Base-by-base conservation (phyloP, 129 eudicot species). In the Escallonia rubra region DNA sequence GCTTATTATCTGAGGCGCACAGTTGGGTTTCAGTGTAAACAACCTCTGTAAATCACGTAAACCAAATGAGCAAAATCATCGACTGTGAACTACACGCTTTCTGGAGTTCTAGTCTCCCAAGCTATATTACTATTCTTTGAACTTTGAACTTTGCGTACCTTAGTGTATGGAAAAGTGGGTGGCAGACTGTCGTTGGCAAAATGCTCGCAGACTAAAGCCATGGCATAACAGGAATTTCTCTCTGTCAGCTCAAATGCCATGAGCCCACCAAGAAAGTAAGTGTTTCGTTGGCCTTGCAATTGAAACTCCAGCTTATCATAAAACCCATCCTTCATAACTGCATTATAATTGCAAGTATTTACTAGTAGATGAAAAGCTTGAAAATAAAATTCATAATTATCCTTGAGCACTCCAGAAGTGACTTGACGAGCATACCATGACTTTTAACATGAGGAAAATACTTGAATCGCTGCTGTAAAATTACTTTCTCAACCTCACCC, bases 161-260 rank as follows among this genome's bases (percentile, higher is more conserved):
- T 81, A 14, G 73, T 43, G 43, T 81, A 81, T 41, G 86, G 82
- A 66, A 81, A 76, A 4, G 10, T 73, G 12, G 82, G 82, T 55
- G 14, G 49, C 38, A 60, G 74, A 43, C 62, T 77, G 7, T 81
- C 73, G 56, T 59, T 77, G 3, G 77, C 74, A 40, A 81, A 81
- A 66, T 81, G 79, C 74, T 76, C 76, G 63, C 66, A 46, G 53
- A 72, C 81, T 6, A 81, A 61, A 76, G 58, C 58, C 76, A 81
- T 68, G 4, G 86, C 78, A 42, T 81, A 76, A 4, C 79, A 72
- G 43, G 86, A 73, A 51, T 76, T 81, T 64, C 82, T 81, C 65
- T 81, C 86, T 11, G 86, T 81, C 66, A 81, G 73, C 76, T 81
- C 82, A 73, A 81, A 81, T 6, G 86, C 82, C 76, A 73, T 76